Conservation (phyloP, 148 eudicot genomes). For the Heliosperma pusillum region DNA sequence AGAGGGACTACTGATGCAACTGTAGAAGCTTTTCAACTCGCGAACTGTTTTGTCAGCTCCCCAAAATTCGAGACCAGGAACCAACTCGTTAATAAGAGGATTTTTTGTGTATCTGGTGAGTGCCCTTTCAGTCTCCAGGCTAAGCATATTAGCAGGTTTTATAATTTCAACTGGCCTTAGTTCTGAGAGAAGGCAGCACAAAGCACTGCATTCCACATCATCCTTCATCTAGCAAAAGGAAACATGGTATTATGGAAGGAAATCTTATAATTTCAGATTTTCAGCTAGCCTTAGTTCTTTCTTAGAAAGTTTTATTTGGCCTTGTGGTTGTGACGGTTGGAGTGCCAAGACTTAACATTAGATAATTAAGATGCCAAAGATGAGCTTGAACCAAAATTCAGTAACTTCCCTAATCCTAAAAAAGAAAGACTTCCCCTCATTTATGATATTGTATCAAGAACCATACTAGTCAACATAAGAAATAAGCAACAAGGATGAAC, state of each 20-base stretch:
- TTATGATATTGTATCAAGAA: background rate
- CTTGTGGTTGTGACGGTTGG: background rate
- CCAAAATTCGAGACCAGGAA: constrained; percentile 84
- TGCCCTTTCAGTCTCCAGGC: constrained; percentile 74
- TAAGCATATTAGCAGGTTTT: constrained; percentile 77
- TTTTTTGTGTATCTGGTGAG: constrained; percentile 76
- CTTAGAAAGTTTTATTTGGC: background rate
- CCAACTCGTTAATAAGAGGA: constrained; percentile 76
- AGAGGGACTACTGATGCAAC: constrained; percentile 29
- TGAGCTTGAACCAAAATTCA: background rate
- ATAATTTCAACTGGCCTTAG: constrained; percentile 90
- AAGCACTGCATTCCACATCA: constrained; percentile 79
- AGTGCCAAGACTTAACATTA: background rate
- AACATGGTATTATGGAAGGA: constrained; percentile 5
- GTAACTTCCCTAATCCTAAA: background rate
- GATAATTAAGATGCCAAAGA: background rate
- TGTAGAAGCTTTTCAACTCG: constrained; percentile 63
- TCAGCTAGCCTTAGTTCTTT: background rate
- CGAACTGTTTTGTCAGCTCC: constrained; percentile 71
- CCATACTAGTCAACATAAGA: background rate
- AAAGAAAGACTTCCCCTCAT: background rate
- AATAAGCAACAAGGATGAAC: background rate
- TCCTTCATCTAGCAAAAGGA: constrained; percentile 62
- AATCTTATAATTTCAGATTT: background rate
- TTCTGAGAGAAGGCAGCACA: constrained; percentile 77